Evolutionary conservation across 1,284 basidiomycete genomes (phyloP).

Genomic region (Marasmius sp.): DNA sequence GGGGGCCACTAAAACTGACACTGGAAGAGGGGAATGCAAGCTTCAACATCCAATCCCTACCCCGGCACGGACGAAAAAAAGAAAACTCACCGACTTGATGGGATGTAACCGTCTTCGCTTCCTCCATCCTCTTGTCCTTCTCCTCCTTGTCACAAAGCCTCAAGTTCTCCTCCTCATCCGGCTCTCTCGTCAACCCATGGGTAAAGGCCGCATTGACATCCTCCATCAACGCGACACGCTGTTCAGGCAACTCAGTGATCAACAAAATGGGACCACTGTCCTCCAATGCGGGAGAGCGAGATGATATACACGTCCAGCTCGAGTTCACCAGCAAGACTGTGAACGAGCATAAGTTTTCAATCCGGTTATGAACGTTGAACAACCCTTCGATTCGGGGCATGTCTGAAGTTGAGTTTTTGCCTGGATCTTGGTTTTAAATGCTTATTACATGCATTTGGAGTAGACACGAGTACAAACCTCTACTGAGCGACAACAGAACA

Average conservation of each 20-base stretch:
- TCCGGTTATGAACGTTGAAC: too few relatives aligned
- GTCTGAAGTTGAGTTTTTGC: too few relatives aligned
- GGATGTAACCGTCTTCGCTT: not conserved
- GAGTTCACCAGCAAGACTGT: slow-evolving; percentile 75
- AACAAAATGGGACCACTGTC: slow-evolving; percentile 61
- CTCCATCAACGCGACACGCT: slow-evolving; percentile 78
- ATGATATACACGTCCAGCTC: slow-evolving; percentile 74
- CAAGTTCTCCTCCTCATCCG: slow-evolving; percentile 9
- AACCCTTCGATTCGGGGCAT: too few relatives aligned
- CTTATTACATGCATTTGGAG: too few relatives aligned
- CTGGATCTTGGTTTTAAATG: too few relatives aligned
- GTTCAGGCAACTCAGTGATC: slow-evolving; percentile 63
- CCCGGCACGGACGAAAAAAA: not conserved
- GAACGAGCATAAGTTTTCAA: too few relatives aligned
- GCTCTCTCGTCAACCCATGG: slow-evolving; percentile 51
- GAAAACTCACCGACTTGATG: not conserved
- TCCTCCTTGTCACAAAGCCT: not conserved
- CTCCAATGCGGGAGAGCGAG: slow-evolving; percentile 68
- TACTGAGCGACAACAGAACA: too few relatives aligned
- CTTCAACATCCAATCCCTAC: too few relatives aligned
- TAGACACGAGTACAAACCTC: too few relatives aligned
- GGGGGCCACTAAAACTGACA: slow-evolving; percentile 66
- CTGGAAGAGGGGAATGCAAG: slow-evolving; percentile 19
- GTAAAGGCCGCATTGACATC: slow-evolving; percentile 78
- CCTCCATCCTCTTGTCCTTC: not conserved